Base-by-base conservation (phyloP, 257 asterid species). In the Scutellaria baicalensis region DNA sequence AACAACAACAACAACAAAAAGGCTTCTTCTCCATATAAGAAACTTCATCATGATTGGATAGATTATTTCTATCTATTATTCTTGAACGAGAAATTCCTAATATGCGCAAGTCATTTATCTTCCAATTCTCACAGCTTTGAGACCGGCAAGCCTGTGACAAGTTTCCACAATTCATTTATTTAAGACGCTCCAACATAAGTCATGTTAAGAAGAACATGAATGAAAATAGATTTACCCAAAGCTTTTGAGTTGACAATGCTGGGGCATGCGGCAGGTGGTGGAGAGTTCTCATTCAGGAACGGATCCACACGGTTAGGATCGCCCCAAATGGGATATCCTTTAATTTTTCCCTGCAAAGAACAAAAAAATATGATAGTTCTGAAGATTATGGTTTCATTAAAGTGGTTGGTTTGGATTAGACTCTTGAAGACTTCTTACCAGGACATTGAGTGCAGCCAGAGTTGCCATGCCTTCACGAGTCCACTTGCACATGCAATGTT, bases 401-500 rank as follows among this genome's bases (percentile, higher is more conserved):
- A 56, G 42, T 44, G n/a, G 9, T 50, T 7, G 54, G 5, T 31
- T 62, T 18, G 13, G 23, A 43, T 33, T 12, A 63, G 21, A 12
- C 7, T 64, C 8, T n/a, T 35, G 69, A 62, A 50, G 54, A 40
- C 6, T 11, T 65, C 79, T 1, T 92, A 93, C 98, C 98, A 93
- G 80, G 69, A 93, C 98, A 65, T 93, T 93, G 18, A 93, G 70
- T 8, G 98, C 98, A 61, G 98, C 96, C 51, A 93, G 81, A 18
- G 97, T 90, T 14, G 98, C 98, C 98, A 93, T 93, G 80, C 98
- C 98, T 83, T 93, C 97, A 27, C 98, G 98, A 75, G 97, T 93
- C 98, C 98, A 93, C 98, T 93, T 93, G 85, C 86, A 81, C 8
- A 8, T 57, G 13, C 27, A 68, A 23, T 17, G 75, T 49, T 1